A percentile compares a stretch with the other conserved stretches of the same genome.
Evolutionary conservation across 2,329 filamentous ascomycete species (phyloP).

Genomic region (Sordariomycetes sp.): DNA sequence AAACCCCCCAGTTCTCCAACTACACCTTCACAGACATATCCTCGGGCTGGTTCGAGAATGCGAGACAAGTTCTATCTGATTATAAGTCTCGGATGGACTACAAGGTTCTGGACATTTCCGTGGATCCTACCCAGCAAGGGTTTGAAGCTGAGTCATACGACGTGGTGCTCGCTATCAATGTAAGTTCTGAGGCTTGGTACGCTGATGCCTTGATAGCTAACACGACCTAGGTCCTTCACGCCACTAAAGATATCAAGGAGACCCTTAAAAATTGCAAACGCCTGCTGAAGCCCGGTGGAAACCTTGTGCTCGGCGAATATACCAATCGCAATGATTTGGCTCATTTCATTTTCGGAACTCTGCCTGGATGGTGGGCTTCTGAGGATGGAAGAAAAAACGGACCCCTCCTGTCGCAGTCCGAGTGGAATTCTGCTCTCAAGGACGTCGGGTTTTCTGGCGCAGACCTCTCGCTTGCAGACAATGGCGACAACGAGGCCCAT

Average conservation of each 20-base stretch:
- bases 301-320: constrained; percentile 11
- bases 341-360: neutral
- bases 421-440: constrained; percentile 15
- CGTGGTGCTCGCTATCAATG: too few species aligned
- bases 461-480: neutral
- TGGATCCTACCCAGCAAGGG: constrained; percentile 15
- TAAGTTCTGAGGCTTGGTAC: too few species aligned
- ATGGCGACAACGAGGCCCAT: too few species aligned
- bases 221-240: constrained; percentile 20
- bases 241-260: constrained; percentile 11
- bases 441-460: neutral
- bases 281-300: constrained; percentile 15
- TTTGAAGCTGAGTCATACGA: too few species aligned
- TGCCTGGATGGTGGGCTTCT: neutral
- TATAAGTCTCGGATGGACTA: constrained; percentile 16
- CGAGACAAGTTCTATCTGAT: too few species aligned
- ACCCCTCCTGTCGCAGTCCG: constrained; percentile 16
- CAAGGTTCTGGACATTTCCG: constrained; percentile 19
- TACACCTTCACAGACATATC: too few species aligned
- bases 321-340: constrained; percentile 3
- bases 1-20: too few species aligned
- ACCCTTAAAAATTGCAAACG: constrained; percentile 12
- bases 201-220: too few species aligned
- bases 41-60: too few species aligned
- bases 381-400: neutral